Conservation (phyloP, 495 filamentous ascomycete species). For the Platismatia glauca region DNA sequence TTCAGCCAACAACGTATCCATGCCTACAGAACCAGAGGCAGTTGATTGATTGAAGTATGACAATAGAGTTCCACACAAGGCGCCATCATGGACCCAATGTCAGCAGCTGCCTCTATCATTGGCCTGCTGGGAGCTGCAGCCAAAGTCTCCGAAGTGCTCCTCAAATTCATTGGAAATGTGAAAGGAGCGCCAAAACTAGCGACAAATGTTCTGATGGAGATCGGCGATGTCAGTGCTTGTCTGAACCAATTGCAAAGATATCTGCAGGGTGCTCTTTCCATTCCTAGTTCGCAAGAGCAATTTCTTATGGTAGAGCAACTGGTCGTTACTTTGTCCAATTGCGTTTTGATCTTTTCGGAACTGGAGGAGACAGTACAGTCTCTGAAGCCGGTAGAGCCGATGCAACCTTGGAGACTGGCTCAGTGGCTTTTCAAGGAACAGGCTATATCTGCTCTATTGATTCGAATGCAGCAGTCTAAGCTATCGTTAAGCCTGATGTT, state of each 20-base stretch:
- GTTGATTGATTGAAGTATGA: neutral
- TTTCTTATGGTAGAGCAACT: conserved; percentile 21
- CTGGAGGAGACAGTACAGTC: conserved; percentile 16
- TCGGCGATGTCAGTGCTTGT: conserved; percentile 9
- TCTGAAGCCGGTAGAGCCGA: conserved; percentile 1
- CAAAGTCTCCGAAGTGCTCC: conserved; percentile 11
- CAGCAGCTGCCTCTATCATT: conserved; percentile 15
- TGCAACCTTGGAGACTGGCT: conserved; percentile 8
- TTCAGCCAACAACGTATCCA: too few relatives aligned
- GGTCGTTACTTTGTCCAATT: conserved; percentile 16
- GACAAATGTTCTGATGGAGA: conserved; percentile 8
- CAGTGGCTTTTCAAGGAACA: conserved; percentile 20
- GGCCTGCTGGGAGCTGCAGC: conserved; percentile 17
- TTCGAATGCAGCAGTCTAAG: conserved; percentile 19
- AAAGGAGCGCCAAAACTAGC: conserved; percentile 14
- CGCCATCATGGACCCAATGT: conserved; percentile 15
- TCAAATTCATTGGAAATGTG: conserved; percentile 8
- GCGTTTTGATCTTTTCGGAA: conserved; percentile 22
- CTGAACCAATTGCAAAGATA: conserved; percentile 13
- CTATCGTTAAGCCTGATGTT: conserved; percentile 21
- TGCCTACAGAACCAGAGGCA: too few relatives aligned
- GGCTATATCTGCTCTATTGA: conserved; percentile 6
- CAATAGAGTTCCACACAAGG: neutral
- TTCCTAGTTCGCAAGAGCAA: neutral
- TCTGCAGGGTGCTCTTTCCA: neutral